Evolutionary conservation across 2,329 filamentous ascomycete species (phyloP).

Genomic region (Diaporthe citriasiana): DNA sequence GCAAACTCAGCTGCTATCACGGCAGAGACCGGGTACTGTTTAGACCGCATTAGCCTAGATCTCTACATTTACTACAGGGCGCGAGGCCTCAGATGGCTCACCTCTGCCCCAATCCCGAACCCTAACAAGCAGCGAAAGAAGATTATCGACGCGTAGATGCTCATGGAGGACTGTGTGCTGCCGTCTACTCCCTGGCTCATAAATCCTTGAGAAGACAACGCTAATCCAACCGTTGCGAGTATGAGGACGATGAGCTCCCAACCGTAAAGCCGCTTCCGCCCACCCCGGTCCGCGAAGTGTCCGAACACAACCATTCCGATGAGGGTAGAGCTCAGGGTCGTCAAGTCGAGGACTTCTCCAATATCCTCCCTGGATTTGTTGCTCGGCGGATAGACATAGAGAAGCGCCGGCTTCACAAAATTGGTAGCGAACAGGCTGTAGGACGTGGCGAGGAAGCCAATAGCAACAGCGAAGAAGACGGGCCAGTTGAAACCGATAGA

Average conservation of each 20-base stretch:
- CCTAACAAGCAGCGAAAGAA: conserved; percentile 47
- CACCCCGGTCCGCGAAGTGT: conserved; percentile 40
- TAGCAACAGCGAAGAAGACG: conserved; percentile 48
- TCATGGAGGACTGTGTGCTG: conserved; percentile 43
- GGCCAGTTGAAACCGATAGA: conserved; percentile 47
- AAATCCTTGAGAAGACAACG: conserved; percentile 41
- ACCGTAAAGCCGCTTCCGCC: conserved; percentile 43
- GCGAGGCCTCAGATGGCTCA: neutral
- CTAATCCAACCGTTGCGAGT: conserved; percentile 41
- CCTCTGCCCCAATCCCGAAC: conserved; percentile 50
- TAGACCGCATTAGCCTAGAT: neutral
- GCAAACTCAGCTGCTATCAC: conserved; percentile 50
- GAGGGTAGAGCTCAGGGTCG: conserved; percentile 29
- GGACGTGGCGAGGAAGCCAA: conserved; percentile 50
- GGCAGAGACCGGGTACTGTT: conserved; percentile 50
- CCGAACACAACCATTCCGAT: conserved; percentile 42
- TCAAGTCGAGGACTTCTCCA: conserved; percentile 40
- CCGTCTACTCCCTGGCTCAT: neutral
- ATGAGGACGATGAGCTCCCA: conserved; percentile 41
- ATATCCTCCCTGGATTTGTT: neutral
- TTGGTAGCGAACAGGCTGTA: conserved; percentile 50
- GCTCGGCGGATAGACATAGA: conserved; percentile 46
- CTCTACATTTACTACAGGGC: neutral
- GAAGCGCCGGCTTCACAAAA: conserved; percentile 47
- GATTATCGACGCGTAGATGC: conserved; percentile 46